A percentile compares a stretch with the other conserved stretches of the same genome.
Evolutionary conservation across 805 yeast genomes (phyloP).

Genomic region (Brettanomyces anomalus): DNA sequence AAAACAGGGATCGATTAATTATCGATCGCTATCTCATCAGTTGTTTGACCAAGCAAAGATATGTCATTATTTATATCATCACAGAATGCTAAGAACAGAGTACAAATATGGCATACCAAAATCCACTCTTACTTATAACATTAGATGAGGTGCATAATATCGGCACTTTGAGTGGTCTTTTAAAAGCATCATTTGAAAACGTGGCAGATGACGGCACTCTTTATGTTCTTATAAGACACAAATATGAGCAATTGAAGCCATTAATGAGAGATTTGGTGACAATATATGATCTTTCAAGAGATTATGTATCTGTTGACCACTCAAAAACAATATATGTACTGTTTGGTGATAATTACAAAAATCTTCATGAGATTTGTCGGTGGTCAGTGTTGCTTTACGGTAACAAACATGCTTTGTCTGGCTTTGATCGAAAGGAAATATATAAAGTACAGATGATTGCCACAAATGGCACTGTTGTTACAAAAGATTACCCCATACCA

Average conservation of each 20-base stretch:
- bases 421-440: not conserved
- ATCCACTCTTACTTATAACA: not conserved
- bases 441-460: not conserved
- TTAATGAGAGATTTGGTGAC: slow-evolving; percentile 4
- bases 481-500: not conserved
- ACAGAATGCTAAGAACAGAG: not conserved
- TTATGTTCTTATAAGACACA: slow-evolving; percentile 7
- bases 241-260: slow-evolving; percentile 12
- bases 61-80: not conserved
- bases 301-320: slow-evolving; percentile 4
- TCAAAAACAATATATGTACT: slow-evolving; percentile 4
- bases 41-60: no score
- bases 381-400: not conserved
- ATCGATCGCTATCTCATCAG: not conserved
- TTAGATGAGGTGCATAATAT: not conserved
- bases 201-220: not conserved
- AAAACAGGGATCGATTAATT: no score
- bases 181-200: not conserved
- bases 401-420: not conserved
- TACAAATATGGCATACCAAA: not conserved
- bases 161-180: not conserved
- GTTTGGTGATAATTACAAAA: slow-evolving; percentile 7
- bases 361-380: not conserved
- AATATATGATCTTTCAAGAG: slow-evolving; percentile 13
- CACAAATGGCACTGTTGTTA: not conserved